Evolutionary conservation across 1,284 basidiomycete genomes (phyloP), one percentile per base, ranked within the genome.

Genomic region (Ganoderma boninense): DNA sequence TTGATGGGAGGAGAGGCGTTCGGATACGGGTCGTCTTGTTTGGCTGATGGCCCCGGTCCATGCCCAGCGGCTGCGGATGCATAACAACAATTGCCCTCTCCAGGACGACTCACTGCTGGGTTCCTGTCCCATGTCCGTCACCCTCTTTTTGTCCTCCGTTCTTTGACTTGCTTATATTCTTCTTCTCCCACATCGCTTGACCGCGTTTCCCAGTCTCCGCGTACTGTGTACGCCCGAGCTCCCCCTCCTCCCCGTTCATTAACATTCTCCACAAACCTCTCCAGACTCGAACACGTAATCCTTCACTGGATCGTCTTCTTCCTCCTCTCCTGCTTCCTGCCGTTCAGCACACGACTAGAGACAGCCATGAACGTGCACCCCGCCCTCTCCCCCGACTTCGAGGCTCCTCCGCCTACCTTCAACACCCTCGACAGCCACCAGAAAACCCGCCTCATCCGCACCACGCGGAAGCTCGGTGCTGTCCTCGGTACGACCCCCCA

Each of bases 401-500:
- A 52, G 49, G 18, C 61, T 5, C 78, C 72, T 59, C 81, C 86
- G 7, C 77, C 86, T 0, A 89, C 88, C 8, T 79, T 80, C 66
- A 89, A 90, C 77, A 79, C 74, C 23, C 86, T 91, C 46, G 81
- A 84, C 64, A 77, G 81, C 0, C 79, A 82, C 57, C 84, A 90
- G 70, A 87, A 89, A 18, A 75, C 82, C 7, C 87, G 87, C 65
- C 85, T 90, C 32, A 81, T 91, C 56, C 86, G 87, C 62, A 88
- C 90, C 0, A 86, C 89, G 1, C 83, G 88, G 71, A 92, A 92
- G 75, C 83, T 91, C 52, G 87, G 84, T 23, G 82, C 84, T 0
- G 81, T 92, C 40, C 83, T 91, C 40, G 90, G 90, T 26, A 82
- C 86, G 2, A 87, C 87, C 0, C 89, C 90, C 0, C 82, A 82